These are phyloP conservation scores for Coffea humblotiana DNA, from an alignment of 305 asterid genomes.

Conservation along the genomic window DNA sequence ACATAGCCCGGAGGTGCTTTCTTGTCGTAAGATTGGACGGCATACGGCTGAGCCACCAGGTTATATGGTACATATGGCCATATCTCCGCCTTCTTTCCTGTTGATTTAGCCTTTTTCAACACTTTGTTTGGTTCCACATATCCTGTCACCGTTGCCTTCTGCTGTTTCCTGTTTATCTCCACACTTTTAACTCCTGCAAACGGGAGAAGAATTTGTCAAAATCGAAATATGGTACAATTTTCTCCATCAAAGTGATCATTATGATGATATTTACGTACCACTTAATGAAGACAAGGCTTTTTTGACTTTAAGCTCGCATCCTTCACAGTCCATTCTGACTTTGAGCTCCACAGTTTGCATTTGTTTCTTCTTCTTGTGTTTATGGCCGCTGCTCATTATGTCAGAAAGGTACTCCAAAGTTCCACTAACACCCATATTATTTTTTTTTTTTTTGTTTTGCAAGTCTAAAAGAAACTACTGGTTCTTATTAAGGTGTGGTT, in stretches of 20 bases:
- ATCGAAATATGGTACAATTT: background rate
- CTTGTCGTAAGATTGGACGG: conserved; percentile 69
- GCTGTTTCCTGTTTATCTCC: conserved; percentile 74
- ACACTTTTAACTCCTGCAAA: conserved; percentile 67
- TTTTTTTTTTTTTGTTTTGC: background rate
- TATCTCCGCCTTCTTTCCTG: conserved; percentile 79
- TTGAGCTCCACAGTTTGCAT: conserved; percentile 53
- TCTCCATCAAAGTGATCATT: background rate
- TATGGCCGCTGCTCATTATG: conserved; percentile 20
- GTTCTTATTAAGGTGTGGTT: background rate
- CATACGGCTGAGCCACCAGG: conserved; percentile 82
- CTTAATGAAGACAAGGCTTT: conserved; percentile 62
- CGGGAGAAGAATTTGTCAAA: background rate
- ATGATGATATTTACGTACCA: conserved; percentile 33
- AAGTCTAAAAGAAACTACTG: background rate
- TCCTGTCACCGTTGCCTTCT: conserved; percentile 76
- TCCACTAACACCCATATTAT: conserved; percentile 28
- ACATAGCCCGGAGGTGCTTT: conserved; percentile 86
- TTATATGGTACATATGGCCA: conserved; percentile 89
- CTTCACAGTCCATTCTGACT: conserved; percentile 90
- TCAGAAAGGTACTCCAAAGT: conserved; percentile 31
- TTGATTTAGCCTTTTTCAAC: conserved; percentile 70
- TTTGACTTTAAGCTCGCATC: conserved; percentile 86
- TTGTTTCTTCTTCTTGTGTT: conserved; percentile 31
- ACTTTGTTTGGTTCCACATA: conserved; percentile 65